Base-by-base conservation (phyloP, 2,329 filamentous ascomycete species). In the Graphiopsis chlorocephala region DNA sequence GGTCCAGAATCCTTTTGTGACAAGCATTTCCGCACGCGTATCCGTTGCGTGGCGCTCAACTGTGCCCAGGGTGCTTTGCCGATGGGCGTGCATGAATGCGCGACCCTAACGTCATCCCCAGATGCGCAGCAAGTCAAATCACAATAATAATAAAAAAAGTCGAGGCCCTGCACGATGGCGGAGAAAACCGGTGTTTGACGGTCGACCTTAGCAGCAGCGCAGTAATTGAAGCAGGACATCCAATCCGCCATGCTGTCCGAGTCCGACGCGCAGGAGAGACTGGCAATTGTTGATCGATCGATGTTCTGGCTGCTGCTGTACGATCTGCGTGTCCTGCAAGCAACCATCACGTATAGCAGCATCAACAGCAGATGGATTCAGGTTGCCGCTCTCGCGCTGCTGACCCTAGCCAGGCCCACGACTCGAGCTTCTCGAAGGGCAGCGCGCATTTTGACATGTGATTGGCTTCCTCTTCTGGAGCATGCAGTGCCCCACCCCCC, bases 371-470 rank as follows among this genome's bases (percentile, higher is more conserved):
- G 33, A 42, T 38, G 55, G 33, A 25, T 58, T 29, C 42, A 47
- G 38, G 59, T 28, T 38, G 47, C 45, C 17, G 59, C n/a, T n/a
- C n/a, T n/a, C n/a, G n/a, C n/a, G n/a, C 31, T 61, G 60, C 48
- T 62, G 60, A 62, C 60, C 60, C 60, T 47, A n/a, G 60, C 48
- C 47, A 12, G 20, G 60, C 48, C 47, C 60, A 62, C 60, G 60
- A 62, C 60, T 62, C 60, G 60, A n/a, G 23, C 33, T 42, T 52
- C 48, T 29, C 20, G 60, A 52, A 38, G 25, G 33, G 45, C 48
- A 55, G 33, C 33, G 55, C 1, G n/a, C 25, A 25, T 20, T 55
- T 55, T 62, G 31, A 31, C 60, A 62, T 62, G 60, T 62, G 60
- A 62, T 62, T 55, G 60, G 60, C 48, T 55, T 55, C 55, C 33